Evolutionary conservation across 2,329 filamentous ascomycete genomes (phyloP), one percentile per base, ranked within the genome.

Genomic region (Pyrenophora teres): DNA sequence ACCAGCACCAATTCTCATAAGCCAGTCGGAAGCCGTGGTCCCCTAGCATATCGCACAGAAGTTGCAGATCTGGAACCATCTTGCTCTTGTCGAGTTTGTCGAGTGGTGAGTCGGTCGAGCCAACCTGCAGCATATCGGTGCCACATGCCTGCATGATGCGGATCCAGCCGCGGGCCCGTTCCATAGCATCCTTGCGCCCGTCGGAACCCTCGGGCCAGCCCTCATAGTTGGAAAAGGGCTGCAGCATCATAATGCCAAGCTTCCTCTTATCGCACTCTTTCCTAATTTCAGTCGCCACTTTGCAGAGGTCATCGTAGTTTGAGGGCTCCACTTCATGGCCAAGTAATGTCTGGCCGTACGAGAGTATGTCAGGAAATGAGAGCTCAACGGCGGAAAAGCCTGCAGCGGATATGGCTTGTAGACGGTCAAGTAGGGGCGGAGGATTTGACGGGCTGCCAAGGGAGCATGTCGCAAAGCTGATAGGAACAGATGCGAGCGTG

Each of bases 1-100:
- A 58, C 55, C 50, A 92, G 72, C 88, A 90, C 87, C 88, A 92
- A 66, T 92, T 91, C 73, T 92, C 88, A 60, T 92, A 92, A 0
- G 88, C 87, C 15, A 92, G 74, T 6, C 82, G 79, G 67, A 85
- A 83, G 0, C 79, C 78, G 40, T 83, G 79, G 18, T 77, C 68
- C 0, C 80, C 81, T 1, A 88, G 77, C 44, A 88, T 73, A 25
- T 65, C 63, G 23, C 60, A 63, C 35, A 92, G 76, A 50, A 85
- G 79, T 1, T 79, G 78, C 0, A 92, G 77, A 60, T 92, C 87
- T 0, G 71, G 64, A 0, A 87, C 82, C 16, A 89, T 78, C 7
- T 78, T 74, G 1, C 76, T 74, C 5, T 78, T 73, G 5, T 81
- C 78, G 49, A 89, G 84, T 16, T 78, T 80, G 40, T 76, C 70